Percentiles rank a stretch among this genome's conserved stretches.
phyloP scores from a whole-genome alignment of 176 grass and related monocot species.

The Hsuehochloa calcarea region DNA sequence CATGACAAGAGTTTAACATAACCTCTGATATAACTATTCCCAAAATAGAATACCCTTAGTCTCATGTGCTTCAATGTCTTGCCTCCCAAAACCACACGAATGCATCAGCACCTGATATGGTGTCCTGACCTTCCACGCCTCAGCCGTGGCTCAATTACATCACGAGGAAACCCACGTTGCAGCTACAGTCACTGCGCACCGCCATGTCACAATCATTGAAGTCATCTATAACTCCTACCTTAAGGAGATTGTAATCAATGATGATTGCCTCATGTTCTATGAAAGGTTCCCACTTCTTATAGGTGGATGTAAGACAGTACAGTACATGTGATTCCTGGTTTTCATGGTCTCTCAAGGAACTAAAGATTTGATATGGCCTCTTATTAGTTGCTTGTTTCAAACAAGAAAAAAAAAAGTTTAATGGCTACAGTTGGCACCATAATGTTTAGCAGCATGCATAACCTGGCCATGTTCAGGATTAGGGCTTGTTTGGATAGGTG shows the following conservation, averaged over 20 bases:
- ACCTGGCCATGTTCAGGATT: neutral
- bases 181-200: neutral
- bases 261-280: neutral
- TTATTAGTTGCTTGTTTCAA: neutral
- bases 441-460: neutral
- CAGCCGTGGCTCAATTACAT: neutral
- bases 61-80: neutral
- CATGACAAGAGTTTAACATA: neutral
- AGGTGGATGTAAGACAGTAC: neutral
- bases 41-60: neutral
- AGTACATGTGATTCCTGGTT: neutral
- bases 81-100: neutral
- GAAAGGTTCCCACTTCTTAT: neutral
- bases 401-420: neutral
- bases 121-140: neutral
- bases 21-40: neutral
- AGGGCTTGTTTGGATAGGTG: too few species aligned
- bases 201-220: neutral
- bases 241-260: neutral
- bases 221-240: neutral
- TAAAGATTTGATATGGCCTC: neutral
- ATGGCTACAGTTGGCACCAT: neutral
- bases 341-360: neutral
- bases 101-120: neutral
- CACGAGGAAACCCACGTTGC: neutral